Conservation (phyloP, 495 filamentous ascomycete species). For the Hypoxylon lienhwacheense region DNA sequence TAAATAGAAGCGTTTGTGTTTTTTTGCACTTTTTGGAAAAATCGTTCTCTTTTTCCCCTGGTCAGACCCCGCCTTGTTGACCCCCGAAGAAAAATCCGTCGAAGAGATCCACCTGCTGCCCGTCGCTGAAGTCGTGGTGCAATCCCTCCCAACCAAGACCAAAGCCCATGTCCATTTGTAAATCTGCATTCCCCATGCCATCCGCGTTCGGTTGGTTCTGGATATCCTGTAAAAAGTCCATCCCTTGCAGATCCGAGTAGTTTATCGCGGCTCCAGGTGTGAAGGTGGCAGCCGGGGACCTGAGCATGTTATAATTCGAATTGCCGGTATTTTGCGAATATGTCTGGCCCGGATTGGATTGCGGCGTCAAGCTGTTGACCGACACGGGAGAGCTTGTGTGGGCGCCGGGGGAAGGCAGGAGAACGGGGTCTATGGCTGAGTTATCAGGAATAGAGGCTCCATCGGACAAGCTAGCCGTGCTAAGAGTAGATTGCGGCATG, state of each 20-base stretch:
- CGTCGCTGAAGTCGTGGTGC: constrained; percentile 80
- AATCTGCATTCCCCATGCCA: constrained; percentile 33
- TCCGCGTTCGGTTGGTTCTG: constrained; percentile 40
- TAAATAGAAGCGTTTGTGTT: neutral
- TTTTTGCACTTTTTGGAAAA: neutral
- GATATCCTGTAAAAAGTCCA: constrained; percentile 51
- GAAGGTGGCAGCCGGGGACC: constrained; percentile 29
- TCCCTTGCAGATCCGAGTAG: constrained; percentile 47
- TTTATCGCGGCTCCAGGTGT: constrained; percentile 33
- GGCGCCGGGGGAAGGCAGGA: constrained; percentile 46
- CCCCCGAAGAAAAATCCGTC: constrained; percentile 91
- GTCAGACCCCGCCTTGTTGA: constrained; percentile 41
- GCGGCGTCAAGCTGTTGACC: constrained; percentile 32
- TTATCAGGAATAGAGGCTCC: constrained; percentile 42
- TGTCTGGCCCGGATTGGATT: constrained; percentile 31
- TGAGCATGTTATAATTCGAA: constrained; percentile 34
- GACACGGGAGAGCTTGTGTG: constrained; percentile 38
- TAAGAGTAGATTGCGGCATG: constrained; percentile 39
- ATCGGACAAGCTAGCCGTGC: constrained; percentile 39
- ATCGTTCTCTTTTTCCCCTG: neutral
- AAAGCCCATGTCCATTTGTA: constrained; percentile 70
- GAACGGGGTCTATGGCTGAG: constrained; percentile 49
- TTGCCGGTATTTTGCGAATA: constrained; percentile 23
- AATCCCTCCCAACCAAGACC: constrained; percentile 69
- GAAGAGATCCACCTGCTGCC: constrained; percentile 78